Conservation (phyloP, 345 rosid species). For the Streptanthus diversifolius region DNA sequence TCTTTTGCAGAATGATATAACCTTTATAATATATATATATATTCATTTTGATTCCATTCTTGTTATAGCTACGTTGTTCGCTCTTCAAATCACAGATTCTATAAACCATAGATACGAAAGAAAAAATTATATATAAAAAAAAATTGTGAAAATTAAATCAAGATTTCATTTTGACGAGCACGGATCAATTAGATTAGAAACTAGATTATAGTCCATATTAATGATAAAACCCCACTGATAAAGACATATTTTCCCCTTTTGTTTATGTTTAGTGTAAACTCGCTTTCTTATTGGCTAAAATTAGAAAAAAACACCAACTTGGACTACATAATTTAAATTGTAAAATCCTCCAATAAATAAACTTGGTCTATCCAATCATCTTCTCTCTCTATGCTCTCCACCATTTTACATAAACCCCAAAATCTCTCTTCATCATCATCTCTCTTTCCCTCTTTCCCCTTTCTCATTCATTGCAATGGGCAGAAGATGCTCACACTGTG, state of each 20-base stretch:
- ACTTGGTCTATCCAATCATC: slow-evolving; percentile 34
- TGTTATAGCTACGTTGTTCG: slow-evolving; percentile 6
- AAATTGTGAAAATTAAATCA: neutral
- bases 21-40: neutral
- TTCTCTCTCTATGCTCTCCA: slow-evolving; percentile 23
- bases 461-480: slow-evolving; percentile 28
- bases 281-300: slow-evolving; percentile 29
- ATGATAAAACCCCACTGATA: slow-evolving; percentile 9
- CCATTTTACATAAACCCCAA: slow-evolving; percentile 34
- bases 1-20: neutral
- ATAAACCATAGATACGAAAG: neutral
- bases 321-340: slow-evolving; percentile 6
- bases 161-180: neutral
- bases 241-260: slow-evolving; percentile 11
- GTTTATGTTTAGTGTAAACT: neutral
- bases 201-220: slow-evolving; percentile 4
- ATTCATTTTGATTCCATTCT: slow-evolving; percentile 3
- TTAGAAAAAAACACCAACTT: slow-evolving; percentile 30
- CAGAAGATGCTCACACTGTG: slow-evolving; percentile 40
- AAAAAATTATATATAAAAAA: too few relatives aligned
- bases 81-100: neutral
- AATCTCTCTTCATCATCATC: slow-evolving; percentile 19
- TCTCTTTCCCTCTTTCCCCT: neutral
- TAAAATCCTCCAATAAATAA: slow-evolving; percentile 9
- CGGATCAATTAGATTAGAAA: neutral